phyloP scores from a whole-genome alignment of 192 early-diverging fungal genomes.

The Umbelopsis vinacea region DNA sequence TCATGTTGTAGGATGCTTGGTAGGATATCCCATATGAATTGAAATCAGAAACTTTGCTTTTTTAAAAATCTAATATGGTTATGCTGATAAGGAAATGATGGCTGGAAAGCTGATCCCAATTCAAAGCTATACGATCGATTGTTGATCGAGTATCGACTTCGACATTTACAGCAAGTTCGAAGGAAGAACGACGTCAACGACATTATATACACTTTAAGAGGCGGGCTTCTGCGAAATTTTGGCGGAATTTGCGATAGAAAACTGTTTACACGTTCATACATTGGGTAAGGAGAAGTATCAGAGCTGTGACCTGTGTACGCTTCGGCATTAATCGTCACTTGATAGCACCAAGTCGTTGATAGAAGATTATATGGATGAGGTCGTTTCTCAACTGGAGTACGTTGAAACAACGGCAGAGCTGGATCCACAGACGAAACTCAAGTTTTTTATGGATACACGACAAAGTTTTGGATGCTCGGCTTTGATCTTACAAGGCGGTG shows the following conservation, averaged over 20 bases:
- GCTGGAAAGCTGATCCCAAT: conserved; percentile 59
- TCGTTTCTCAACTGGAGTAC: conserved; percentile 60
- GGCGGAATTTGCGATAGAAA: conserved; percentile 71
- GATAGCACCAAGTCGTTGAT: conserved; percentile 72
- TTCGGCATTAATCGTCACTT: background rate
- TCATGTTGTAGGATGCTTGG: conserved; percentile 1
- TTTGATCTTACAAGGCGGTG: conserved; percentile 72
- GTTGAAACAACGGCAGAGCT: conserved; percentile 51
- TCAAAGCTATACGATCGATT: conserved; percentile 68
- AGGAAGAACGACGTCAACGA: conserved; percentile 54
- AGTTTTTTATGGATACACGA: conserved; percentile 74
- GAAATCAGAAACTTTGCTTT: no score
- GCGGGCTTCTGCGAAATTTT: conserved; percentile 72
- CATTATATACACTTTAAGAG: conserved; percentile 64
- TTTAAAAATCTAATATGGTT: background rate
- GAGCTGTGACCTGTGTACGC: background rate
- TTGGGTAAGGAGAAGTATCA: conserved; percentile 50
- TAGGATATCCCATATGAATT: background rate
- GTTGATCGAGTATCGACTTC: conserved; percentile 59
- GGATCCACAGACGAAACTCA: conserved; percentile 57
- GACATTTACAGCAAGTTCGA: conserved; percentile 49
- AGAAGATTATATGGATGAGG: conserved; percentile 77
- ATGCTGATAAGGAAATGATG: conserved; percentile 47
- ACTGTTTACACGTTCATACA: conserved; percentile 59
- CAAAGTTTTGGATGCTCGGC: conserved; percentile 80